Conservation (phyloP, 768 basidiomycete species). For the Tubosaeta sp. region DNA sequence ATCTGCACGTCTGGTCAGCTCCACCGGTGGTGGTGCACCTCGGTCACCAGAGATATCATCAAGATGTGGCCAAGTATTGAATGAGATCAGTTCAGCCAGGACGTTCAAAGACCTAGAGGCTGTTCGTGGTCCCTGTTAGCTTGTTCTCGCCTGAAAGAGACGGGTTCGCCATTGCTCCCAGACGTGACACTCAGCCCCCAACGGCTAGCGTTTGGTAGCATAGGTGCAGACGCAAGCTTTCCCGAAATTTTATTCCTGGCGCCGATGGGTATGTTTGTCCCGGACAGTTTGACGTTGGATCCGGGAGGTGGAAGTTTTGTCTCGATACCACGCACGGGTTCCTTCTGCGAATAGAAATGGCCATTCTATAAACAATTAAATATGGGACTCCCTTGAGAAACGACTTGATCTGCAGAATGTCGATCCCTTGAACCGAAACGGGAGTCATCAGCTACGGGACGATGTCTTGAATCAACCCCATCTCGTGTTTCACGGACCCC, state of each 20-base stretch:
- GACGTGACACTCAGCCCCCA: neutral
- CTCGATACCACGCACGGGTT: conserved; percentile 12
- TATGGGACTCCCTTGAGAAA: conserved; percentile 14
- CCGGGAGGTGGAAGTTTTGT: conserved; percentile 10
- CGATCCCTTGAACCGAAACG: conserved; percentile 21
- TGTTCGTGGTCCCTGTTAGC: conserved; percentile 20
- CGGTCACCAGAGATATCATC: conserved; percentile 8
- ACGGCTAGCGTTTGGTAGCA: neutral
- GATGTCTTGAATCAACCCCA: conserved; percentile 15
- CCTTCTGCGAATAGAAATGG: conserved; percentile 13
- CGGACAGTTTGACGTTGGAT: conserved; percentile 25
- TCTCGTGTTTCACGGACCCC: conserved; percentile 20
- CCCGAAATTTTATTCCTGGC: conserved; percentile 21
- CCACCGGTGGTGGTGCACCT: neutral
- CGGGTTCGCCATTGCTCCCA: conserved; percentile 21
- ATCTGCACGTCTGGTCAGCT: conserved; percentile 12
- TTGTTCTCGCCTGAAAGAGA: conserved; percentile 15
- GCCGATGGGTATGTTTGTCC: conserved; percentile 32
- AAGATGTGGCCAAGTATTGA: conserved; percentile 12
- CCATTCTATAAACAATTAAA: neutral
- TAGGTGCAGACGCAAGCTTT: neutral
- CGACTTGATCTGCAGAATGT: conserved; percentile 12
- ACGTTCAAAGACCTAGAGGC: conserved; percentile 12
- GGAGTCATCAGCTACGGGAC: conserved; percentile 10
- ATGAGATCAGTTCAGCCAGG: conserved; percentile 5